phyloP scores from a whole-genome alignment of 352 stramenopile genomes.

The Phytophthora uliginosa region DNA sequence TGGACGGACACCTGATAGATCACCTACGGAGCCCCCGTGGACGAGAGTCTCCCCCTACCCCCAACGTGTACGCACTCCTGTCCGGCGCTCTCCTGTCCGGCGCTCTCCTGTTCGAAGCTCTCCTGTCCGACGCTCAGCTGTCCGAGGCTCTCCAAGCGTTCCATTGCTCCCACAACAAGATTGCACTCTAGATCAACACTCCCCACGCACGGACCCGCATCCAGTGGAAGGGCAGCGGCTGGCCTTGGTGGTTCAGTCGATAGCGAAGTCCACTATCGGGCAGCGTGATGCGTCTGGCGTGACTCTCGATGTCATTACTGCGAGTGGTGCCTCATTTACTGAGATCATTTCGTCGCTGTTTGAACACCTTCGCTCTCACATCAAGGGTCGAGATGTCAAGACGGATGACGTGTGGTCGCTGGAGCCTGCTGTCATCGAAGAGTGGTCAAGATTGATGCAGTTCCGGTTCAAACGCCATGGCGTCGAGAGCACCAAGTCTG shows the following conservation, averaged over 20 bases:
- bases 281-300: constrained; percentile 22
- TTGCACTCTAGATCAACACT: no score
- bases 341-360: constrained; percentile 15
- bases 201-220: neutral
- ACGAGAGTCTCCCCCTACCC: neutral
- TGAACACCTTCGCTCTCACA: neutral
- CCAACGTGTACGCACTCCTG: neutral
- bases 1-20: neutral
- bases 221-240: neutral
- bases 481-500: constrained; percentile 6
- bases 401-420: constrained; percentile 16
- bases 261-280: constrained; percentile 18
- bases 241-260: no score
- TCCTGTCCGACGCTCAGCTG: no score
- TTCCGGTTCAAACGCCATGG: constrained; percentile 19
- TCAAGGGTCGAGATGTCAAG: constrained; percentile 13
- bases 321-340: constrained; percentile 7
- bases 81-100: neutral
- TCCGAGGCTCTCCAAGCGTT: no score
- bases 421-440: neutral
- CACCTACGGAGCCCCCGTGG: neutral
- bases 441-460: constrained; percentile 24
- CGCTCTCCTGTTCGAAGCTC: neutral
- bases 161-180: no score
- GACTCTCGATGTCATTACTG: constrained; percentile 1